Percentiles rank a stretch among this genome's conserved stretches.
Evolutionary conservation across 768 basidiomycete species (phyloP).

Genomic region (Lactarius hengduanensis): DNA sequence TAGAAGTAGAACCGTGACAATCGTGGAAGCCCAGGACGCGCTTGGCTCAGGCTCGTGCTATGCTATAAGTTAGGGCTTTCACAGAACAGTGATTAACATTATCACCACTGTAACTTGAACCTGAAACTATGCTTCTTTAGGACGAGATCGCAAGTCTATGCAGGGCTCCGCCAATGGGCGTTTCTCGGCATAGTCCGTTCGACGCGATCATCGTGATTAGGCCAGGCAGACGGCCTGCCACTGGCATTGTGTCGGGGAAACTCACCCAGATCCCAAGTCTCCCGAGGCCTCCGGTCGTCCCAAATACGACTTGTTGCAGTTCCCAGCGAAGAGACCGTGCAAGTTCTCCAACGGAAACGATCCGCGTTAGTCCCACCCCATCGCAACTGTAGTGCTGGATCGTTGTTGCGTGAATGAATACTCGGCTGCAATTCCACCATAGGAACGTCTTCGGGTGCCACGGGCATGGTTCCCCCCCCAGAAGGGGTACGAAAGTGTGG

Average conservation of each 20-base stretch:
- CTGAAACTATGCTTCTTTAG: not conserved
- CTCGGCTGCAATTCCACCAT: not conserved
- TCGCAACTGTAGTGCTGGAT: not conserved
- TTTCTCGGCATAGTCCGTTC: not conserved
- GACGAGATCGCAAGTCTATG: not conserved
- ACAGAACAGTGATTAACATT: not conserved
- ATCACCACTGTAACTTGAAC: not conserved
- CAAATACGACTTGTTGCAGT: not conserved
- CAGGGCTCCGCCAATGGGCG: too few species aligned
- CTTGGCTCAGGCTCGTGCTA: too few species aligned
- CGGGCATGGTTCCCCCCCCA: not conserved
- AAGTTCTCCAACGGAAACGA: not conserved
- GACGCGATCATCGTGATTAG: too few species aligned
- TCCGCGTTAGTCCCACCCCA: not conserved
- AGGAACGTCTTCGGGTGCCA: not conserved
- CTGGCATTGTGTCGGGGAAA: too few species aligned
- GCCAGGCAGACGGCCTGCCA: too few species aligned
- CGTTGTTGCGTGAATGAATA: not conserved
- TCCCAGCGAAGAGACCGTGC: not conserved
- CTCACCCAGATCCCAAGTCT: not conserved
- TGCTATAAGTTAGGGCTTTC: too few species aligned
- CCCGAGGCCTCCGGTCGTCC: not conserved
- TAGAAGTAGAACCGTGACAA: not conserved
- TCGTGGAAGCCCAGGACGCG: too few species aligned
- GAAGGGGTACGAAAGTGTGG: not conserved